These are phyloP conservation scores for Rhynchospora pubera DNA, from an alignment of 176 grass and related monocot species.

Conservation along the genomic window DNA sequence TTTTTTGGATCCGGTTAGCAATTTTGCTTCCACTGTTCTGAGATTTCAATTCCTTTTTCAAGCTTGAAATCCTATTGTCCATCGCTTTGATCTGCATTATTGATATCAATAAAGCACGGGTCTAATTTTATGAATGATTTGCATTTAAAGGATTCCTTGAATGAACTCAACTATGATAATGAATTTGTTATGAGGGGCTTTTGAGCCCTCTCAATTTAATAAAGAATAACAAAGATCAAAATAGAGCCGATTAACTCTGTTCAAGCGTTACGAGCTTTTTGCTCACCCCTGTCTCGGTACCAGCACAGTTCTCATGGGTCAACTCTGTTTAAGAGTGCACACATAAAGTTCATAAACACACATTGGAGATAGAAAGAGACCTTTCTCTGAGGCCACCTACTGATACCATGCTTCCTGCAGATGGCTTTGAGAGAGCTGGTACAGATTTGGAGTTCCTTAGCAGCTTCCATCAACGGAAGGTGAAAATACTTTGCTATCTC, in stretches of 20 bases:
- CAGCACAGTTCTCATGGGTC: too few species aligned
- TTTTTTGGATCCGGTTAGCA: background rate
- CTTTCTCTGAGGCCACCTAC: conserved; percentile 21
- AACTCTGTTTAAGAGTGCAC: too few species aligned
- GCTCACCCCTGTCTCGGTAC: too few species aligned
- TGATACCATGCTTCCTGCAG: conserved; percentile 10
- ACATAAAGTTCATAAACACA: background rate
- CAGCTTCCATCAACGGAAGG: conserved; percentile 9
- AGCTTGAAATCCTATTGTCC: background rate
- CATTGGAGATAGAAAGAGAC: background rate
- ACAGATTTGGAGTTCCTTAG: conserved; percentile 11
- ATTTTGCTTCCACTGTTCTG: background rate
- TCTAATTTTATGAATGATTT: too few species aligned
- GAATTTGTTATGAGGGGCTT: too few species aligned
- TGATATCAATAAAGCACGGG: background rate
- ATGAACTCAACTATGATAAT: too few species aligned
- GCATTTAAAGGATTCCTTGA: too few species aligned
- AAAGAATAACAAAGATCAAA: too few species aligned
- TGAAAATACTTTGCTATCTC: conserved; percentile 12
- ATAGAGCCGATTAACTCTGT: too few species aligned
- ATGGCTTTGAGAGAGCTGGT: conserved; percentile 7
- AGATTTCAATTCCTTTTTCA: conserved; percentile 12
- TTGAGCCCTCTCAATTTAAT: too few species aligned
- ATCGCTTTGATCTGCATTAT: conserved; percentile 5
- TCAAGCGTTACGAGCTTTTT: too few species aligned